Evolutionary conservation across 495 filamentous ascomycete genomes (phyloP), one percentile per base, ranked within the genome.

Genomic region (Articulospora tetracladia): DNA sequence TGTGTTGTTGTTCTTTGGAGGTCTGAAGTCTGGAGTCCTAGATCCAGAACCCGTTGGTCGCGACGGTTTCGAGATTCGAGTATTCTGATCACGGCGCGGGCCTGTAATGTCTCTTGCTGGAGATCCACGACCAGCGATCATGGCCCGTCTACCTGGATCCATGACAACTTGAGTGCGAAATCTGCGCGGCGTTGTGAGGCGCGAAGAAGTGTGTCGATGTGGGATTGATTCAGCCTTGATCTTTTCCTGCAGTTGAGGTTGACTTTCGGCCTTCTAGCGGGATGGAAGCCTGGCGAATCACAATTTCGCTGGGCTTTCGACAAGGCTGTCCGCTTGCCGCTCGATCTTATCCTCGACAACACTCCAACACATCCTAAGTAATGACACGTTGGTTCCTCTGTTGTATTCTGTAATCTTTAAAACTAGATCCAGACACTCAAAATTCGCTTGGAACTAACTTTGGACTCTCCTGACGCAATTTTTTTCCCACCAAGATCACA

Each of bases 1-100:
- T 3, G 83, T 74, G 55, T 83, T 76, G 61, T 86, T 87, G 30
- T 83, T 73, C 8, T 79, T 80, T 54, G 70, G 66, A 34, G 72
- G 65, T 27, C 72, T 59, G 13, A 58, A 53, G 41, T 72, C 68
- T 24, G 61, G 59, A 34, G 61, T 58, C 30, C 61, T 36, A n/a
- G 23, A 55, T 8, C 57, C 57, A 13, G 60, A 52, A 1, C 44
- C 55, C 17, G 56, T 51, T 55, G 55, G 56, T 28, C 62, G 55
- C 15, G 55, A 13, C 17, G 60, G 57, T 48, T 67, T 70, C 1
- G 68, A 69, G 27, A 67, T 60, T 28, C 66, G 61, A 19, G 47
- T 52, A 34, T 61, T 63, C 19, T 57, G 49, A 41, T 69, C 65
- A 15, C 59, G 62, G 7, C 65, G 68, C 3, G 68, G 65, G 20